Conservation (phyloP, 192 early-diverging fungal genomes). For the Thoreauomyces humboldtii region DNA sequence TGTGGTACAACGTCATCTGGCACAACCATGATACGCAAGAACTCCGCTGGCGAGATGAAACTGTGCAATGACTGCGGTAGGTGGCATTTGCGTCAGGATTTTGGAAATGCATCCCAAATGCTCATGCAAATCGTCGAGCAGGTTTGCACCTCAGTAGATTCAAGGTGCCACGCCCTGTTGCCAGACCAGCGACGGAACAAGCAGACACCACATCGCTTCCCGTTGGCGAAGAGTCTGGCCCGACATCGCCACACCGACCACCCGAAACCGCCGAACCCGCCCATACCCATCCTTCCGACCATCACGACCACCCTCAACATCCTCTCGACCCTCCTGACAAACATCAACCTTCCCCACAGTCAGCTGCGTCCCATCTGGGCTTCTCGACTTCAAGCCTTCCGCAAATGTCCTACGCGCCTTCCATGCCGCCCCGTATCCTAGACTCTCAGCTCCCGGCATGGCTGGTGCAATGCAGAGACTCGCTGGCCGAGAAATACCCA, state of each 20-base stretch:
- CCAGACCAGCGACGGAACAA: no score
- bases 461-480: conserved; percentile 26
- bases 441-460: conserved; percentile 35
- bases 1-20: conserved; percentile 18
- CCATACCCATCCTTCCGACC: no score
- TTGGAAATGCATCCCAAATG: no score
- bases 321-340: background rate
- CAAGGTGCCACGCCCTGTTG: no score
- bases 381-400: no score
- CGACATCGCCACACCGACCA: background rate
- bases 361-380: no score
- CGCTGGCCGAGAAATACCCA: conserved; percentile 40
- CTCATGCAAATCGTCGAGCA: no score
- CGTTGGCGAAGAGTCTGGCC: no score
- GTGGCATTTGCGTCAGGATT: conserved; percentile 14
- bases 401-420: no score
- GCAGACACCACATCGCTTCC: no score
- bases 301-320: background rate
- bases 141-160: no score
- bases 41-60: conserved; percentile 27
- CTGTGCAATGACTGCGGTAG: conserved; percentile 42
- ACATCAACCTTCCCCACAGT: no score
- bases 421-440: conserved; percentile 1
- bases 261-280: background rate
- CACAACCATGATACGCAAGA: conserved; percentile 31